phyloP scores from a whole-genome alignment of 1,139 yeast species.

The Arxiozyma slooffiae region DNA sequence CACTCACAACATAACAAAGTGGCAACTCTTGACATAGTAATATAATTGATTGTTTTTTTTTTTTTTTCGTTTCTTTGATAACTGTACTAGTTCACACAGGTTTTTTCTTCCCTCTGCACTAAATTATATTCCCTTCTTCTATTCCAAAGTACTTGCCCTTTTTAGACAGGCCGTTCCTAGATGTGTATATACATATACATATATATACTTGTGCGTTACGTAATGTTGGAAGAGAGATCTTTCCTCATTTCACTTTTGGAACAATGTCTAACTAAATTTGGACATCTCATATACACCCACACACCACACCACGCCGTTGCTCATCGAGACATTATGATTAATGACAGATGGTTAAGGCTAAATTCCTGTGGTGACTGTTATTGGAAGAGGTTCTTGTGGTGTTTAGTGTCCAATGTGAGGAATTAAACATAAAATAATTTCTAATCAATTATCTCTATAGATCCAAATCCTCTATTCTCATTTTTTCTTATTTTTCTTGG shows the following conservation, averaged over 20 bases:
- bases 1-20: constrained; percentile 96
- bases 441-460: neutral
- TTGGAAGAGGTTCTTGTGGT: neutral
- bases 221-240: neutral
- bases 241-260: neutral
- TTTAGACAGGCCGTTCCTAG: too few relatives aligned
- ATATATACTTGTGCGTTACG: neutral
- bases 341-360: neutral
- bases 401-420: neutral
- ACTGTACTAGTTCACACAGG: neutral
- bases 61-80: neutral
- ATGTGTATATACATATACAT: too few relatives aligned
- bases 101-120: too few relatives aligned
- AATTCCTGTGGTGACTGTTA: too few relatives aligned
- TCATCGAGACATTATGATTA: neutral
- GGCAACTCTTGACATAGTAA: neutral
- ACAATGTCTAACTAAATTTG: neutral
- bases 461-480: neutral
- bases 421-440: neutral
- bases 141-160: too few relatives aligned
- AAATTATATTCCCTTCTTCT: too few relatives aligned
- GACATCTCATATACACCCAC: neutral
- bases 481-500: constrained; percentile 13
- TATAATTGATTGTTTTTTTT: neutral
- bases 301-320: neutral